phyloP scores from a whole-genome alignment of 495 filamentous ascomycete species.

The Hypoxylon fuscum region DNA sequence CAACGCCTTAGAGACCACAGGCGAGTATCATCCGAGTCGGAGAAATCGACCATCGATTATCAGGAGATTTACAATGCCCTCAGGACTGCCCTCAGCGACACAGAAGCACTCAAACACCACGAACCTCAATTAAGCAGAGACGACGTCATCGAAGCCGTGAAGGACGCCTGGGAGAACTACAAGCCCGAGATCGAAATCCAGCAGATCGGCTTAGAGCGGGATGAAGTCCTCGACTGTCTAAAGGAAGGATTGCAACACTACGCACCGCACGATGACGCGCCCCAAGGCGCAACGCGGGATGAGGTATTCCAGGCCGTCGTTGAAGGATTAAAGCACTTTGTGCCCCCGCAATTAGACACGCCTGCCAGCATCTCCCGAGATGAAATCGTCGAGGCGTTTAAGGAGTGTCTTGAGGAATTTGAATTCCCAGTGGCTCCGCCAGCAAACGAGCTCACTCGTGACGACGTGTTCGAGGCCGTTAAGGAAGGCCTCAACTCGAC shows the following conservation, averaged over 20 bases:
- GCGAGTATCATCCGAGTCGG: constrained; percentile 64
- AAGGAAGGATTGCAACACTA: constrained; percentile 84
- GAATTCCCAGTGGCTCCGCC: constrained; percentile 66
- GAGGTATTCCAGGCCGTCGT: constrained; percentile 85
- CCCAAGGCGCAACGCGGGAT: constrained; percentile 69
- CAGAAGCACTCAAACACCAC: constrained; percentile 58
- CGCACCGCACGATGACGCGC: constrained; percentile 59
- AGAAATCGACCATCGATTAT: constrained; percentile 66
- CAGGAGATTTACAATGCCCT: constrained; percentile 84
- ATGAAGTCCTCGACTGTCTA: constrained; percentile 86
- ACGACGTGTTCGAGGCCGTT: constrained; percentile 64
- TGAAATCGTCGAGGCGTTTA: constrained; percentile 77
- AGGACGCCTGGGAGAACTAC: constrained; percentile 89
- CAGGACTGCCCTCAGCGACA: constrained; percentile 77
- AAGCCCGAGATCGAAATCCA: constrained; percentile 91
- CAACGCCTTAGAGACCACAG: constrained; percentile 77
- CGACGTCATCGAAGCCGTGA: constrained; percentile 84
- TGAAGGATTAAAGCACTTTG: constrained; percentile 80
- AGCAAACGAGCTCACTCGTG: constrained; percentile 57
- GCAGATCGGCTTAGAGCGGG: constrained; percentile 86
- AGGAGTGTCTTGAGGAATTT: constrained; percentile 79
- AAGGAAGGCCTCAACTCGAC: constrained; percentile 59
- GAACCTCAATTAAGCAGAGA: constrained; percentile 65
- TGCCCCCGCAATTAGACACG: constrained; percentile 72
- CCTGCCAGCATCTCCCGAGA: constrained; percentile 75